Evolutionary conservation across 768 basidiomycete genomes (phyloP).

Genomic region (Collybiopsis confluens): DNA sequence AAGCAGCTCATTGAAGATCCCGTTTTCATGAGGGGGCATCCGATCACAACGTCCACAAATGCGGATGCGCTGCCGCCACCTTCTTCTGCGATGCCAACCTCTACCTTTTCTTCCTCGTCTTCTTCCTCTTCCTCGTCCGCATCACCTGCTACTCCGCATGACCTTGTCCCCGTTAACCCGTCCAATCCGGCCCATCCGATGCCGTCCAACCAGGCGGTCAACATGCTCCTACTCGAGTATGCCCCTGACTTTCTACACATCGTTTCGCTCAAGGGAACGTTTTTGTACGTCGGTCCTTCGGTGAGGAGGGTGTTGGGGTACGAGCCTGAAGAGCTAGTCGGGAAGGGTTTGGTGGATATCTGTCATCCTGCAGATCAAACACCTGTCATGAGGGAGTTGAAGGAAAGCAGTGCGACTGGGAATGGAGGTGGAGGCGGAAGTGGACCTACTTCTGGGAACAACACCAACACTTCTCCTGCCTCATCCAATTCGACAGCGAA

Average conservation of each 20-base stretch:
- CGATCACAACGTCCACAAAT: conserved; percentile 37
- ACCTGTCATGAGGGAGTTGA: conserved; percentile 87
- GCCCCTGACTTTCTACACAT: conserved; percentile 85
- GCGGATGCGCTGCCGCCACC: conserved; percentile 22
- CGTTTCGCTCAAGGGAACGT: conserved; percentile 85
- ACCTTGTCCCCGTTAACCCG: neutral
- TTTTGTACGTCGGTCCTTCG: conserved; percentile 88
- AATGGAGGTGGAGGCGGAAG: no score
- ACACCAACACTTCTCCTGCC: neutral
- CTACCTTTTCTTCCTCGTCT: neutral
- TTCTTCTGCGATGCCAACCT: neutral
- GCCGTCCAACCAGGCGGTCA: conserved; percentile 44
- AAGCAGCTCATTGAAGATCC: conserved; percentile 43
- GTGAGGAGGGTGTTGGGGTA: conserved; percentile 80
- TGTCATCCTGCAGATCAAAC: conserved; percentile 90
- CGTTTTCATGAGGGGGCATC: conserved; percentile 44
- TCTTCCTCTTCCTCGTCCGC: neutral
- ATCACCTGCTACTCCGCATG: neutral
- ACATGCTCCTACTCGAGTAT: conserved; percentile 55
- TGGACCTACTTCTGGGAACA: neutral
- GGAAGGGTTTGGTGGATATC: conserved; percentile 71
- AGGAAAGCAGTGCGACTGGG: conserved; percentile 49
- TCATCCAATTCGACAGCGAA: neutral
- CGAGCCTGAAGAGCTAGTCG: conserved; percentile 78
- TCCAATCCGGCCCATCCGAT: conserved; percentile 12